phyloP scores from a whole-genome alignment of 2,329 filamentous ascomycete species.

The Knoxdaviesia proteae region DNA sequence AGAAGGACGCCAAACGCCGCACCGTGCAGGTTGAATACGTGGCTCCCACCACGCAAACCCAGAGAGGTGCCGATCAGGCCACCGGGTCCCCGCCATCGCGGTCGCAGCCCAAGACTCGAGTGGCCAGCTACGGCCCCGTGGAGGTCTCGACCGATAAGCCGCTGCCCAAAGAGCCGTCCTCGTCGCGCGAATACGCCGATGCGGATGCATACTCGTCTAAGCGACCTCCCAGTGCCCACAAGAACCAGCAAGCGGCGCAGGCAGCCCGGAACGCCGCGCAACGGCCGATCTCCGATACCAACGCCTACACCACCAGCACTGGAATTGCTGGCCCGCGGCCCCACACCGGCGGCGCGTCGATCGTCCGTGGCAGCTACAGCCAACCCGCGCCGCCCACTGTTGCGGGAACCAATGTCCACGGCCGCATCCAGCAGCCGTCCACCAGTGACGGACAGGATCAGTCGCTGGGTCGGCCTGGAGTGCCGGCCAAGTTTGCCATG shows the following conservation, averaged over 20 bases:
- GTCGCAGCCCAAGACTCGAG: slow-evolving; percentile 16
- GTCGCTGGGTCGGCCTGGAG: slow-evolving; percentile 41
- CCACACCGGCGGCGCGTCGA: slow-evolving; percentile 43
- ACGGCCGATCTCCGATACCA: slow-evolving; percentile 20
- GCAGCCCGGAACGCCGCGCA: too few species aligned
- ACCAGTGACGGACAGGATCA: slow-evolving; percentile 43
- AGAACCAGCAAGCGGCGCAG: too few species aligned
- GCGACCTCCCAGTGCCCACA: too few species aligned
- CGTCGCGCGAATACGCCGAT: slow-evolving; percentile 1
- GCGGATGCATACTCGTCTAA: not conserved
- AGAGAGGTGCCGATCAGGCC: slow-evolving; percentile 33
- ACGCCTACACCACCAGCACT: slow-evolving; percentile 14
- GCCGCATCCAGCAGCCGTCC: slow-evolving; percentile 63
- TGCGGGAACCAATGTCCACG: slow-evolving; percentile 73
- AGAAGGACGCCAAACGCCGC: slow-evolving; percentile 74
- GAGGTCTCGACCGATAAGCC: slow-evolving; percentile 31
- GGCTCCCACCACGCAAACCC: slow-evolving; percentile 68
- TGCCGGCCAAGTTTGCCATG: slow-evolving; percentile 35
- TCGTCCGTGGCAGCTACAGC: slow-evolving; percentile 53
- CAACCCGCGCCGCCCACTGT: slow-evolving; percentile 75
- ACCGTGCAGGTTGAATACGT: slow-evolving; percentile 98
- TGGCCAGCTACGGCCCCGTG: slow-evolving; percentile 31
- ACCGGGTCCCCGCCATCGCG: slow-evolving; percentile 2
- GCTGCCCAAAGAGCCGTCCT: slow-evolving; percentile 30
- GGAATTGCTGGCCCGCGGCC: slow-evolving; percentile 26